Percentiles rank a stretch among this genome's conserved stretches.
Evolutionary conservation across 2,329 filamentous ascomycete species (phyloP).

Genomic region (Colletotrichum neosansevieriae): DNA sequence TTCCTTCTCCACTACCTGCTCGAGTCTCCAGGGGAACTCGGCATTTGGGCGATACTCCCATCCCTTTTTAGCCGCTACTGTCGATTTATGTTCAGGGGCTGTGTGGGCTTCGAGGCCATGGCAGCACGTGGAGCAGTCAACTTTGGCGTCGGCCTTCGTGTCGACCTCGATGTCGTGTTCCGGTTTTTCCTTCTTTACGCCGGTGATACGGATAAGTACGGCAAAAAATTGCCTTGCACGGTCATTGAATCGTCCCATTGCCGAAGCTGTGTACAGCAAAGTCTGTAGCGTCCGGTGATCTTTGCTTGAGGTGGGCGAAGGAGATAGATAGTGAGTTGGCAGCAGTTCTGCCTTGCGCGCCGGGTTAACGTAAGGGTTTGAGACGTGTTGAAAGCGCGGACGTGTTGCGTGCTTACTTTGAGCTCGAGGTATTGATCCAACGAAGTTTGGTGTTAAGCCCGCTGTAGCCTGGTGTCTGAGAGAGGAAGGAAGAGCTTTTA

Average conservation of each 20-base stretch:
- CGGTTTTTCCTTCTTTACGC: conserved; percentile 4
- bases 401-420: conserved; percentile 17
- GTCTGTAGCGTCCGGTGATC: background rate
- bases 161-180: conserved; percentile 3
- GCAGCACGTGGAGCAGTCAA: background rate
- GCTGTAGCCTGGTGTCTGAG: background rate
- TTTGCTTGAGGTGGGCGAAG: background rate
- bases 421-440: conserved; percentile 1
- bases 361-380: conserved; percentile 1
- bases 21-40: conserved; percentile 41
- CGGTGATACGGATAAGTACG: background rate
- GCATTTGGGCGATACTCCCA: conserved; percentile 16
- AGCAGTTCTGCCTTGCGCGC: conserved; percentile 5
- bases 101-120: background rate
- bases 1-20: conserved; percentile 39
- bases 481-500: background rate
- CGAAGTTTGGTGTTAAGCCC: background rate
- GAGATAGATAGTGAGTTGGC: conserved; percentile 4
- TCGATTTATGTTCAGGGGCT: background rate
- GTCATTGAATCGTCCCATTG: conserved; percentile 20
- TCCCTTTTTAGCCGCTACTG: background rate
- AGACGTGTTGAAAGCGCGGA: background rate
- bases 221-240: conserved; percentile 1
- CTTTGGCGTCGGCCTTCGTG: background rate
- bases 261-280: background rate